phyloP scores from a whole-genome alignment of 805 yeast species.

The Blastobotrys terrestris region DNA sequence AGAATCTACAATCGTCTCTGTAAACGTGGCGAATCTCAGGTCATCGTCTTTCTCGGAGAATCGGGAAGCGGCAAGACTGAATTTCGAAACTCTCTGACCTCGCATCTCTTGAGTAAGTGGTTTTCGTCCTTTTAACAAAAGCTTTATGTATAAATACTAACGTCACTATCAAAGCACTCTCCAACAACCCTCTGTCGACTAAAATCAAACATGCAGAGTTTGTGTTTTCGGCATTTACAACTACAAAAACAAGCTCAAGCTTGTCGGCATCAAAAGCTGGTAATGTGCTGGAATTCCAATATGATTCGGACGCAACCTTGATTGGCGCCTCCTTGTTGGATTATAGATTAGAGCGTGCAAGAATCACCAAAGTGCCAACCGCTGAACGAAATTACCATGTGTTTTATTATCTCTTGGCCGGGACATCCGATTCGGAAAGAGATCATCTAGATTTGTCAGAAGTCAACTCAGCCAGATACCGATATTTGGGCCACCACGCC shows the following conservation, averaged over 20 bases:
- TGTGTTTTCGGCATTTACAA: conserved; percentile 34
- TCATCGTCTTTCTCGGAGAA: conserved; percentile 36
- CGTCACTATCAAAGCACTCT: conserved; percentile 19
- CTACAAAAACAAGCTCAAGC: conserved; percentile 33
- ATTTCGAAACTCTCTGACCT: conserved; percentile 28
- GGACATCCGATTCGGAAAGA: conserved; percentile 38
- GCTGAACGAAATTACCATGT: conserved; percentile 55
- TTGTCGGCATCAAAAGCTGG: conserved; percentile 47
- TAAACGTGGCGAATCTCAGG: conserved; percentile 33
- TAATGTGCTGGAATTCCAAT: conserved; percentile 48
- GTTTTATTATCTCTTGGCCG: conserved; percentile 50
- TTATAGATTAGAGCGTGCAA: conserved; percentile 49
- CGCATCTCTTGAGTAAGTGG: conserved; percentile 26
- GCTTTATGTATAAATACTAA: background rate
- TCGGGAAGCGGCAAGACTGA: conserved; percentile 37
- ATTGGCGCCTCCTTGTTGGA: conserved; percentile 51
- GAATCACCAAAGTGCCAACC: conserved; percentile 45
- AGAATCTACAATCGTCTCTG: conserved; percentile 33
- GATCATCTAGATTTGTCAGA: conserved; percentile 37
- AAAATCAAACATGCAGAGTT: conserved; percentile 31
- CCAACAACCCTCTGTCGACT: conserved; percentile 32
- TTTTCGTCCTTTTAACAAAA: background rate
- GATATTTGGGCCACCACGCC: conserved; percentile 41
- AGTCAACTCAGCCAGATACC: conserved; percentile 30
- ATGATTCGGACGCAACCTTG: conserved; percentile 39